Conservation (phyloP, 2,329 filamentous ascomycete species). For the Aspergillus sp. region DNA sequence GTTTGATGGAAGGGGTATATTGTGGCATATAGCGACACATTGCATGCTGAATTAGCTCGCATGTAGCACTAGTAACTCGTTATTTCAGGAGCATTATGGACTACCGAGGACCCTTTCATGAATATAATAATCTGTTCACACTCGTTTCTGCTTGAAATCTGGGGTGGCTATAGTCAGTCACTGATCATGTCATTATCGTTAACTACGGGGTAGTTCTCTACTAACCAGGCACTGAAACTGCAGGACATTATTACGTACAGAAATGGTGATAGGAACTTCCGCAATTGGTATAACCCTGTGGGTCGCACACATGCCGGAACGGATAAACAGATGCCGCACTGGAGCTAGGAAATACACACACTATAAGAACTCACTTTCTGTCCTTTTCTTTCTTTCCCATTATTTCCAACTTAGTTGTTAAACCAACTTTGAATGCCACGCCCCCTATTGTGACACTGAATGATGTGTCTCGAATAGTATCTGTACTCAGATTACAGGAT, state of each 20-base stretch:
- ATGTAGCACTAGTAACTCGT: too few relatives aligned
- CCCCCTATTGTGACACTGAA: constrained; percentile 8
- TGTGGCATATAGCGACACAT: background rate
- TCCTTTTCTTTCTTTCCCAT: background rate
- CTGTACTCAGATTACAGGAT: background rate
- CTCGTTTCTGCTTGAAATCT: too few relatives aligned
- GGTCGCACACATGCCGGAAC: constrained; percentile 14
- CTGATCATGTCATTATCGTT: too few relatives aligned
- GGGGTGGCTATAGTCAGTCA: too few relatives aligned
- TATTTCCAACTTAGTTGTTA: background rate
- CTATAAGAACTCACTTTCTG: constrained; percentile 4
- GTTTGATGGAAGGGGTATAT: background rate
- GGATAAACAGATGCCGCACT: constrained; percentile 16
- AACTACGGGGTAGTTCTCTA: too few relatives aligned
- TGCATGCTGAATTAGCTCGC: too few relatives aligned
- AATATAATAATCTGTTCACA: too few relatives aligned
- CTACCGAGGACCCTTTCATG: too few relatives aligned
- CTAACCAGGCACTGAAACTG: too few relatives aligned
- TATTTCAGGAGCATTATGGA: too few relatives aligned
- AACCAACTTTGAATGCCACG: background rate
- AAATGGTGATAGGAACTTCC: too few relatives aligned
- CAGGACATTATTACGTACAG: too few relatives aligned
- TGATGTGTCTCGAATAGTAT: constrained; percentile 9
- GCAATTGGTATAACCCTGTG: background rate
- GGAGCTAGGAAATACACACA: constrained; percentile 21